Percentiles rank a stretch among this genome's conserved stretches.
Evolutionary conservation across 345 rosid species (phyloP).

Genomic region (Brassica napus): DNA sequence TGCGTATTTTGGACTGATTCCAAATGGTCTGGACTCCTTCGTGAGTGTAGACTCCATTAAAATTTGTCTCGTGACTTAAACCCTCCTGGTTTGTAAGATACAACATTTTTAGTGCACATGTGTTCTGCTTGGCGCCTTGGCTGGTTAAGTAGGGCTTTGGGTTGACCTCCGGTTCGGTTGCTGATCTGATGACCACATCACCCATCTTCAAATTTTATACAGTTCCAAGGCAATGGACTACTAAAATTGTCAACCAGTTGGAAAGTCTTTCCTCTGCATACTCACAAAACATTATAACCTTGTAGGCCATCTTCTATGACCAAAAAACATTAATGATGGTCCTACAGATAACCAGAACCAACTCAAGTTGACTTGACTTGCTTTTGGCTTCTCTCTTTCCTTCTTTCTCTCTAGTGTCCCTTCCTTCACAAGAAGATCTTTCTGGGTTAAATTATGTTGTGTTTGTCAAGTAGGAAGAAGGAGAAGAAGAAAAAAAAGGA

Average conservation of each 20-base stretch:
- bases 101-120: too few species aligned
- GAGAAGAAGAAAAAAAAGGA: slow-evolving; percentile 8
- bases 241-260: neutral
- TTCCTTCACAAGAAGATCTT: neutral
- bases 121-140: too few species aligned
- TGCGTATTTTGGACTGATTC: too few species aligned
- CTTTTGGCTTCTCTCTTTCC: neutral
- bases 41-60: too few species aligned
- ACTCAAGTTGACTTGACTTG: slow-evolving; percentile 14
- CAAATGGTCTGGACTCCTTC: too few species aligned
- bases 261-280: neutral
- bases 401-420: neutral
- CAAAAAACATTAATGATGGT: neutral
- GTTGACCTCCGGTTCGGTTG: too few species aligned
- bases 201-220: too few species aligned
- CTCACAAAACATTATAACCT: neutral
- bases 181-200: too few species aligned
- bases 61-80: too few species aligned
- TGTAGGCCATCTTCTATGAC: neutral
- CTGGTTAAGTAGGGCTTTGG: too few species aligned
- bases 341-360: neutral
- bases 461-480: slow-evolving; percentile 12
- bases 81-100: too few species aligned
- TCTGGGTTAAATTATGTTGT: neutral
- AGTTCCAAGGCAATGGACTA: too few species aligned